Base-by-base conservation (phyloP, 805 yeast species). In the Candida dajiaensis region DNA sequence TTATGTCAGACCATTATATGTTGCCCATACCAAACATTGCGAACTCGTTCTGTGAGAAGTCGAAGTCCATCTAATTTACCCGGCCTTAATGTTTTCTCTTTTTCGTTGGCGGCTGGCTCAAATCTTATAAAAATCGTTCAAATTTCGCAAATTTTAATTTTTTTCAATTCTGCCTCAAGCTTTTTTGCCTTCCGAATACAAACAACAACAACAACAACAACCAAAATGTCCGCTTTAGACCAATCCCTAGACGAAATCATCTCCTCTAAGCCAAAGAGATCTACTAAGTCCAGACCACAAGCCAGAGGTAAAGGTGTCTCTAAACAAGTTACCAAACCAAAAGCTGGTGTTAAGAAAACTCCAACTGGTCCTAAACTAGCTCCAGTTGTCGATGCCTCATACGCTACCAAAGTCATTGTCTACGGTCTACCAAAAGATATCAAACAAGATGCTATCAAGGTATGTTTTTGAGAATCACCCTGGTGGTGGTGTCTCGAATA, bases 241-340 rank as follows among this genome's bases (percentile, higher is more conserved):
- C 85, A 87, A 73, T 88, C 97, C 42, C 80, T 92, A 63, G 99
- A 92, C 73, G 97, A 89, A 60, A 92, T 92, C 67, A 86, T 92
- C 64, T 79, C 95, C 49, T 70, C 86, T 52, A 66, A 72, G 57
- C 71, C 68, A 62, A 73, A 70, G 61, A 69, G 58, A 50, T 58
- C 58, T 48, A 64, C 66, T 54, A 62, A 60, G 47, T 61, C 52
- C 47, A 59, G 56, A 42, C 53, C 51, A 23, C 57, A 51, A 42
- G 50, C 52, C 26, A 56, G 50, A 44, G 44, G 60, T 48, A 67
- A 68, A 49, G 58, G 46, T 23, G 48, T 43, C 33, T 38, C 44
- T 19, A 39, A 43, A 13, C 54, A 56, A 44, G 47, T 35, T 19
- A 42, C 42, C 20, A 49, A 49, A 22, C 49, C 57, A 52, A 65